Evolutionary conservation across 176 grass and related monocot genomes (phyloP), one percentile per base, ranked within the genome.

Genomic region (Carex kokanica): DNA sequence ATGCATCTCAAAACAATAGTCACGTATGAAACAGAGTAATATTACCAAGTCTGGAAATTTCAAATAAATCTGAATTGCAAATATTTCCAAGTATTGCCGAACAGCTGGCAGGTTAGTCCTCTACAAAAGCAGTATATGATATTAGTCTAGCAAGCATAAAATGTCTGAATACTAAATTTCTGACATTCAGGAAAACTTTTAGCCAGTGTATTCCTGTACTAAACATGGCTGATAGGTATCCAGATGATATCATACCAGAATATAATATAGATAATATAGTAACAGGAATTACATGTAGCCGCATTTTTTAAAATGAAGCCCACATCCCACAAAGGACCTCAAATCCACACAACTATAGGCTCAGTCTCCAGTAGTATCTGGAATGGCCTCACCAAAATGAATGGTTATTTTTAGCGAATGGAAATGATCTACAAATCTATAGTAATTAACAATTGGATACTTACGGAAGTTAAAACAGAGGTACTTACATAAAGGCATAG

Each of bases 21-120:
- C 64, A 52, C 36, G 14, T 81, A 66, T 64, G 43, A 78, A 78
- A 73, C 80, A 83, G 41, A 43, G 60, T 54, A 75, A 75, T 83
- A 87, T 94, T 84, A 98, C 95, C 95, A 93, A 79, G 57, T 45
- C 57, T 68, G 90, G 95, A 87, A 94, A 98, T 74, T 98, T 94
- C 55, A 98, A 90, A 88, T 93, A 98, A 61, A 98, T 91, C 81
- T 92, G 92, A 89, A 90, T 94, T 69, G 92, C 86, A 84, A 94
- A 98, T 66, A 77, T 94, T 84, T 98, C 95, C 87, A 98, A 77
- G 88, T 91, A 98, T 86, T 98, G 95, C 65, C 95, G 85, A 20
- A 98, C 95, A 88, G 95, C 90, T 81, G 95, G 95, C 74, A 98
- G 74, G 87, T 98, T 98, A 63, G 94, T 98, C 88, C 90, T 93